Evolutionary conservation across 1,284 basidiomycete genomes (phyloP).

Genomic region (Rhizoctonia solani): DNA sequence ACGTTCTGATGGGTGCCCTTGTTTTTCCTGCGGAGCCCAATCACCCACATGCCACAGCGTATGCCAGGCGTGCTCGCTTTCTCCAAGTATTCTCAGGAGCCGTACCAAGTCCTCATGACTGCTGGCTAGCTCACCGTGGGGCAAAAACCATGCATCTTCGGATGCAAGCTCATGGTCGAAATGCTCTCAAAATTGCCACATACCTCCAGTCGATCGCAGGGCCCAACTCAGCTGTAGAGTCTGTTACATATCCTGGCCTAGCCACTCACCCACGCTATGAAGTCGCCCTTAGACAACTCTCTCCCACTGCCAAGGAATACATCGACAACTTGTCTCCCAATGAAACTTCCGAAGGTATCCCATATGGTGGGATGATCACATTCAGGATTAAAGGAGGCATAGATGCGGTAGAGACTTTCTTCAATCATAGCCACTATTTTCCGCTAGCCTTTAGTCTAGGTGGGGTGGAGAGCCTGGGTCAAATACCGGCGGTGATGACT

Average conservation of each 20-base stretch:
- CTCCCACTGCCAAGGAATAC: conserved; percentile 63
- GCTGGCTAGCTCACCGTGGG: conserved; percentile 89
- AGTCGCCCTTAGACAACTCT: conserved; percentile 47
- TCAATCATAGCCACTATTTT: conserved; percentile 72
- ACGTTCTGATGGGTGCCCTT: conserved; percentile 85
- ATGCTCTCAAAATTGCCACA: conserved; percentile 77
- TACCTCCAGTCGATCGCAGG: conserved; percentile 60
- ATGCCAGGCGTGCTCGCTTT: conserved; percentile 71
- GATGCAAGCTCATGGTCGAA: conserved; percentile 85
- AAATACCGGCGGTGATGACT: conserved; percentile 86
- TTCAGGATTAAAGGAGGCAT: conserved; percentile 61
- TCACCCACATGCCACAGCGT: conserved; percentile 46
- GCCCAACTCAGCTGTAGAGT: conserved; percentile 37
- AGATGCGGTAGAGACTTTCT: conserved; percentile 66
- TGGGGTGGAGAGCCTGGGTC: conserved; percentile 88
- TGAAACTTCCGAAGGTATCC: conserved; percentile 33
- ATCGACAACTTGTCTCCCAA: not conserved
- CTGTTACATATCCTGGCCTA: conserved; percentile 65
- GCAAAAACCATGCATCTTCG: conserved; percentile 88
- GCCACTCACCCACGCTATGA: conserved; percentile 35
- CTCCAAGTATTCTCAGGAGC: conserved; percentile 92
- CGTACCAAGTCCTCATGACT: conserved; percentile 86
- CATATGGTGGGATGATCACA: conserved; percentile 51
- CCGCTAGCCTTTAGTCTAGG: conserved; percentile 89
- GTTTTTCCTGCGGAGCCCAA: conserved; percentile 62